Conservation (phyloP, 1,284 basidiomycete genomes). For the Naganishia liquefaciens region DNA sequence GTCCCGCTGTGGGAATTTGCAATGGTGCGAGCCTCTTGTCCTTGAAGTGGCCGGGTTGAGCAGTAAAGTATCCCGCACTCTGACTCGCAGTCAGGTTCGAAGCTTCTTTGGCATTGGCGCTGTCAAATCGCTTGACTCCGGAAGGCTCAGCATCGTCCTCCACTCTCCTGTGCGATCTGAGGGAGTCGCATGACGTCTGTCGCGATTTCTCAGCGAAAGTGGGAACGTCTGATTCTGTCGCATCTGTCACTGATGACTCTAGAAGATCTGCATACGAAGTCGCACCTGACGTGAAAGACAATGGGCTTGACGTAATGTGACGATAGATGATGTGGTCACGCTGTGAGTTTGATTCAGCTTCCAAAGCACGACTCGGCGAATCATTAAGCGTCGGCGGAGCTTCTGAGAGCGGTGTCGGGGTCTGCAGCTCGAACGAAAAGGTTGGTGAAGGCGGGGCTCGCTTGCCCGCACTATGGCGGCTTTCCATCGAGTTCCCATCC, state of each 20-base stretch:
- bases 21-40: constrained; percentile 16
- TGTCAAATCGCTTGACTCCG: neutral
- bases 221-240: neutral
- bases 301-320: neutral
- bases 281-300: constrained; percentile 10
- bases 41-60: constrained; percentile 3
- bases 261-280: neutral
- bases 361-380: no score
- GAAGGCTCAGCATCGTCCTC: neutral
- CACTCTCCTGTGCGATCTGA: neutral
- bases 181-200: neutral
- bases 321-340: neutral
- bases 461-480: neutral
- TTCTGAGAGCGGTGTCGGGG: constrained; percentile 7
- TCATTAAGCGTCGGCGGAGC: neutral
- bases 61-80: constrained; percentile 12
- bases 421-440: constrained; percentile 25
- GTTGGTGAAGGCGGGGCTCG: constrained; percentile 22
- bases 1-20: constrained; percentile 12
- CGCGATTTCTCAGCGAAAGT: no score
- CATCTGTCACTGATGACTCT: neutral
- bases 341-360: neutral
- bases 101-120: neutral
- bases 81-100: neutral
- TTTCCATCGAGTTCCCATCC: constrained; percentile 4